phyloP scores from a whole-genome alignment of 2,329 filamentous ascomycete genomes.

The Lachnellula cervina region DNA sequence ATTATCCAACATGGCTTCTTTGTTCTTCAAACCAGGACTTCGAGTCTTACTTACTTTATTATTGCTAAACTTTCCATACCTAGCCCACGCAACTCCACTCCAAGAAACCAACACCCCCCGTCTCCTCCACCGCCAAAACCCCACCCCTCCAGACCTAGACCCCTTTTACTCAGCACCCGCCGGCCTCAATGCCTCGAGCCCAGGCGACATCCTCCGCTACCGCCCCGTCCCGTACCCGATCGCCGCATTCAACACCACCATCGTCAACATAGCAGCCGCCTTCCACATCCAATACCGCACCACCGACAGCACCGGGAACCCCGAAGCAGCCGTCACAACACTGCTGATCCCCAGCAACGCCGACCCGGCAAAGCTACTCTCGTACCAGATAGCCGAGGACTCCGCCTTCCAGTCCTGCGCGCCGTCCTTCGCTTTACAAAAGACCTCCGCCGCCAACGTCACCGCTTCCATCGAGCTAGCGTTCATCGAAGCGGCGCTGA shows the following conservation, averaged over 20 bases:
- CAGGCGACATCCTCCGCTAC: constrained; percentile 33
- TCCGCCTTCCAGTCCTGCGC: constrained; percentile 36
- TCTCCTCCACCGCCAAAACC: neutral
- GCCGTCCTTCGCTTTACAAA: constrained; percentile 34
- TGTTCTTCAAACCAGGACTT: no score
- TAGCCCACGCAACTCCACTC: no score
- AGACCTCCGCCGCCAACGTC: constrained; percentile 31
- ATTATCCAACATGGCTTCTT: no score
- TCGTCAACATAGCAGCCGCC: constrained; percentile 3
- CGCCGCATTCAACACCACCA: constrained; percentile 19
- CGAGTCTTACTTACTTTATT: no score
- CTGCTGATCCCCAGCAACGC: constrained; percentile 32
- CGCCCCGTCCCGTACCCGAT: constrained; percentile 21
- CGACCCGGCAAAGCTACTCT: constrained; percentile 30
- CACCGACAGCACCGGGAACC: constrained; percentile 33
- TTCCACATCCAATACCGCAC: constrained; percentile 39
- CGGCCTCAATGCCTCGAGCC: constrained; percentile 24
- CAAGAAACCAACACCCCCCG: no score
- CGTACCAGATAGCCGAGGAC: constrained; percentile 39
- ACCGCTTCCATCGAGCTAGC: constrained; percentile 19
- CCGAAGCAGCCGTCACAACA: constrained; percentile 37
- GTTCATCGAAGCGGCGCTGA: constrained; percentile 22
- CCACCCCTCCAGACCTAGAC: constrained; percentile 33
- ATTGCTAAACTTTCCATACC: no score
- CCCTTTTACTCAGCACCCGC: constrained; percentile 34